Evolutionary conservation across 2,329 filamentous ascomycete genomes (phyloP).

Genomic region (Pseudogymnoascus verrucosus): DNA sequence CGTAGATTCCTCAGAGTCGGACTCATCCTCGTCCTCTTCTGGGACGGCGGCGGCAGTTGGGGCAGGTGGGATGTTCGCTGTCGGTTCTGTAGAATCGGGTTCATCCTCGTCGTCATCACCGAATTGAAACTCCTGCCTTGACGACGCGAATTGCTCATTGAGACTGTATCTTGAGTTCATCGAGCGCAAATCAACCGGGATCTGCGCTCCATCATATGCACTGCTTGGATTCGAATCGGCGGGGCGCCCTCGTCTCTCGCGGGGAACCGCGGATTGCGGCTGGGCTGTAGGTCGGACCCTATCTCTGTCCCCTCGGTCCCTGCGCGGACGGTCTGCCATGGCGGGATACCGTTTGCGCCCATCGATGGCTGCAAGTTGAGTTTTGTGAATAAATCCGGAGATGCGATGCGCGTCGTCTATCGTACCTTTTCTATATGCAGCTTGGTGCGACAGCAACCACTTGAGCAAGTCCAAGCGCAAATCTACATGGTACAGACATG

Average conservation of each 20-base stretch:
- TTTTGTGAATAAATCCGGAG: neutral
- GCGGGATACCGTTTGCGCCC: neutral
- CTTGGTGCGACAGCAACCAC: neutral
- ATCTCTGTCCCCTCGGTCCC: neutral
- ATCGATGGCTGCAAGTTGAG: neutral
- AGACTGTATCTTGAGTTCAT: slow-evolving; percentile 11
- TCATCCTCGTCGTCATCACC: slow-evolving; percentile 2
- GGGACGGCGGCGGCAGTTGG: neutral
- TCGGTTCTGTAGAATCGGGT: neutral
- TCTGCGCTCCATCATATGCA: neutral
- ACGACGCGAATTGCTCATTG: slow-evolving; percentile 12
- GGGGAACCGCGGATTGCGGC: neutral
- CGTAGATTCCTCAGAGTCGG: neutral
- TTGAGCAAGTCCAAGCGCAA: slow-evolving; percentile 1
- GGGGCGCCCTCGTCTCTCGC: neutral
- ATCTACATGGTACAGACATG: neutral
- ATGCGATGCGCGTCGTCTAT: neutral
- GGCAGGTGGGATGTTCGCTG: neutral
- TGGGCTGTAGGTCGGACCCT: neutral
- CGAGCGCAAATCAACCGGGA: slow-evolving; percentile 8
- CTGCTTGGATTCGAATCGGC: neutral
- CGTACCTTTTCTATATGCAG: neutral
- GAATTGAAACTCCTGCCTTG: slow-evolving; percentile 10
- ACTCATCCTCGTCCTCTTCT: neutral
- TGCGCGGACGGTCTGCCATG: neutral